Base-by-base conservation (phyloP, 2,329 filamentous ascomycete genomes). In the Aspergillus quadrilineatus region DNA sequence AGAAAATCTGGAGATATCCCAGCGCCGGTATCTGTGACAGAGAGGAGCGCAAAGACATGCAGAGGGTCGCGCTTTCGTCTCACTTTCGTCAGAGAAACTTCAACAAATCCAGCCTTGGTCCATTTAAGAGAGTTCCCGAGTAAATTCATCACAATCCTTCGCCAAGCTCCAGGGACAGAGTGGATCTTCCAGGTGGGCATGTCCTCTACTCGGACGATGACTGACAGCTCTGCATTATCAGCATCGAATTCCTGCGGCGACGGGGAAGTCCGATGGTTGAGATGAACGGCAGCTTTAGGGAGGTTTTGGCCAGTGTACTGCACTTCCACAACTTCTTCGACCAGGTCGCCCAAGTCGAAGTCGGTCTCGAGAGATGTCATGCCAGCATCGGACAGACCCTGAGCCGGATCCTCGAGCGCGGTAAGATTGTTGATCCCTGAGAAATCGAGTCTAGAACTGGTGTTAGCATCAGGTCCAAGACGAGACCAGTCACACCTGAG, bases 1-100 rank as follows among this genome's bases (percentile, higher is more conserved):
- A 88, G 73, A 59, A 82, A 89, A 6, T 85, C 80, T 0, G 80
- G 72, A 0, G 78, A 77, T 14, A 89, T 89, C 0, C 86, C 86
- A 17, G 77, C 77, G 1, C 86, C 86, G 0, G 85, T 85, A 59
- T 89, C 87, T 0, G 74, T 74, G 1, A 89, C 79, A 0, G 75
- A 79, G 2, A 81, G 61, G 6, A 64, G 56, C 9, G 65, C 62
- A 22, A 60, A 55, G 4, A 63, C 53, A 5, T 50, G 41, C n/a
- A 39, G 43, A 4, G 58, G 37, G 28, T 66, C 44, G 51, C 45
- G 28, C 54, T 53, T 37, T 22, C 39, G 22, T 42, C 52, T 44
- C 51, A 56, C 46, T 36, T 59, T 47, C 48, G 52, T 55, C 37
- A 69, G 45, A 6, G 58, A 50, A 1, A 73, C 58, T 17, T 59